Base-by-base conservation (phyloP, 208 protist genomes). In the Trypanosomatidae sp. region DNA sequence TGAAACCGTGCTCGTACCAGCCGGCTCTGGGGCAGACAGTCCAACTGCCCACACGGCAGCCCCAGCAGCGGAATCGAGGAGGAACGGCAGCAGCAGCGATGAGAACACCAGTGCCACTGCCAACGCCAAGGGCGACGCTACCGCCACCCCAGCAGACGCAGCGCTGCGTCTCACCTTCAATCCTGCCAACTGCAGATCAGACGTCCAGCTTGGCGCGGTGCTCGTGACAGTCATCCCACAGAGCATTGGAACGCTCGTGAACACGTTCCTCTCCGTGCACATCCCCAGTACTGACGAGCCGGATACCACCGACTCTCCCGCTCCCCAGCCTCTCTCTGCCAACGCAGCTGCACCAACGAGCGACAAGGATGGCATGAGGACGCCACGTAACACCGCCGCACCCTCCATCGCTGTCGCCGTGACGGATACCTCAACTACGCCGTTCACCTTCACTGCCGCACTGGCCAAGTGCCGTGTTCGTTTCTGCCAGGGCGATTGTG, bases 241-340 rank as follows among this genome's bases (percentile, higher is more conserved):
- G 36, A 89, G 87, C 33, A 74, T 93, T 25, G 91, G 91, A 19
- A 83, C 77, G 22, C 77, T 96, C 2, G 71, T 89, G 17, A 94
- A 96, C 77, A 79, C 83, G 46, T 66, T 96, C 4, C 78, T 96
- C 25, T 96, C 88, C 15, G 68, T 96, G 66, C 76, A 83, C 47
- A 69, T 95, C 30, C 82, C 88, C 49, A 33, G 49, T 19, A 30
- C 46, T 30, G 66, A 59, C 66, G 66, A 69, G 25, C 5, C 33
- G 12, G 30, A 69, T 50, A 68, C 70, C 36, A 30, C 36, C 52
- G 52, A 46, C 19, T 28, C 66, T 7, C 30, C 77, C 46, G 33
- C 64, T 58, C 15, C 25, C 15, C 49, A 22, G 28, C 28, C 19
- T n/a, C 10, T 50, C 47, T 55, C 47, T 19, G 43, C 60, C 49